Evolutionary conservation across 1,284 basidiomycete genomes (phyloP).

Genomic region (Apiotrichum mycotoxinovorans): DNA sequence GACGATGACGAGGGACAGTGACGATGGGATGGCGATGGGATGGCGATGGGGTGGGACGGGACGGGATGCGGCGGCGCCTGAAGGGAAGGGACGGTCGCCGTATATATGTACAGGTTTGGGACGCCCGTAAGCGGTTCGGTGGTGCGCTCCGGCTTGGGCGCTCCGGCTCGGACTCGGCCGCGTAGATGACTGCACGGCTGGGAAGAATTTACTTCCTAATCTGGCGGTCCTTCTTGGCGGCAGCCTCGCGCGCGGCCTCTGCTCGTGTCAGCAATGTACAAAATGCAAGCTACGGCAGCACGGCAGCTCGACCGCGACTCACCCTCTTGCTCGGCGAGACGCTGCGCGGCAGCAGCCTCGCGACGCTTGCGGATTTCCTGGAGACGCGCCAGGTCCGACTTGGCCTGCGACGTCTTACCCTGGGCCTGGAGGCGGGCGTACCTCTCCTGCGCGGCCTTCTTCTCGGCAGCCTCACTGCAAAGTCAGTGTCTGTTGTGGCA

Average conservation of each 20-base stretch:
- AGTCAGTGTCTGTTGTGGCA: neutral
- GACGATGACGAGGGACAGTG: too few relatives aligned
- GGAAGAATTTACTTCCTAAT: conserved; percentile 1
- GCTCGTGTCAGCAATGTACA: conserved; percentile 6
- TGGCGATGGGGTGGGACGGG: too few relatives aligned
- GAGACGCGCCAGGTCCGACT: conserved; percentile 79
- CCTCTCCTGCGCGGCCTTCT: conserved; percentile 75
- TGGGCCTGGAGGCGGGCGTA: conserved; percentile 58
- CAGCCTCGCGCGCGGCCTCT: conserved; percentile 46
- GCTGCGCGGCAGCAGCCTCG: conserved; percentile 75
- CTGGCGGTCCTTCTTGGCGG: conserved; percentile 37
- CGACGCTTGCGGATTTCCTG: conserved; percentile 78
- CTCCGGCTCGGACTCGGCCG: neutral
- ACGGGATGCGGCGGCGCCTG: too few relatives aligned
- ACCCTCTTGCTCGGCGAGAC: conserved; percentile 77
- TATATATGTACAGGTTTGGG: too few relatives aligned
- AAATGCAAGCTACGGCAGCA: neutral
- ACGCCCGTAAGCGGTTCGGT: too few relatives aligned
- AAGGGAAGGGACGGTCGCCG: too few relatives aligned
- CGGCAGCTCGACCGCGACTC: conserved; percentile 13
- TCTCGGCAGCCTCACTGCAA: conserved; percentile 77
- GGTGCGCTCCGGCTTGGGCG: too few relatives aligned
- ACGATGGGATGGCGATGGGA: too few relatives aligned
- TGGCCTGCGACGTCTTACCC: conserved; percentile 85
- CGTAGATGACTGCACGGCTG: neutral